Base-by-base conservation (phyloP, 1,284 basidiomycete species). In the Golubevia sp. region DNA sequence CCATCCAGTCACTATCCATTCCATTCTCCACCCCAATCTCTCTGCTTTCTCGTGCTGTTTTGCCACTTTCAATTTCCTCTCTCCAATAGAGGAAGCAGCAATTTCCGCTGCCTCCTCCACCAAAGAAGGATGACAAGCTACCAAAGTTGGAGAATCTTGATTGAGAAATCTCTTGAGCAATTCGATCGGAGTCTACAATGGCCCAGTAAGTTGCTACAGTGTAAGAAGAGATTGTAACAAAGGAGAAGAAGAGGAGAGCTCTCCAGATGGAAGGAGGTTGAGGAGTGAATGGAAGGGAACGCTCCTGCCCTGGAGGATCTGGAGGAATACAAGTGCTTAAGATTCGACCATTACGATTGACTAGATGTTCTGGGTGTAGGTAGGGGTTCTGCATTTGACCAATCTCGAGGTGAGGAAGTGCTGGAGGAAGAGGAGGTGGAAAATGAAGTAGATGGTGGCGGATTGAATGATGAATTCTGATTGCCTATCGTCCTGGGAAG, bases 1-100 rank as follows among this genome's bases (percentile, higher is more conserved):
- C 70, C 67, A 67, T 1, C 67, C 64, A n/a, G n/a, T n/a, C 15
- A 72, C 20, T 18, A 74, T 56, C 61, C 61, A 64, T 49, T 66
- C 48, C 58, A 74, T 55, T 13, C 70, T 30, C 15, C 63, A 24
- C 1, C 72, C 72, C 2, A 72, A 61, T 2, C 57, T 51, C 2
- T 57, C 57, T 1, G 70, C 72, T 1, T 38, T 57, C n/a, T 66
- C 62, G 30, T 72, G 70, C 21, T 50, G 57, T 4, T 64, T 63
- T 7, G 68, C 72, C 11, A 55, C 27, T 44, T 24, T 21, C 24
- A 74, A 51, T 0, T 61, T 54, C 15, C 48, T 18, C 8, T 73
- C 59, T 4, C 58, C 66, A 0, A 67, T 50, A 0, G 67, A 63
- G 0, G 59, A 20, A 1, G 66, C 64, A 64, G 66, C 66, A n/a